phyloP scores from a whole-genome alignment of 2,329 filamentous ascomycete species.

The Alternaria ethzedia region DNA sequence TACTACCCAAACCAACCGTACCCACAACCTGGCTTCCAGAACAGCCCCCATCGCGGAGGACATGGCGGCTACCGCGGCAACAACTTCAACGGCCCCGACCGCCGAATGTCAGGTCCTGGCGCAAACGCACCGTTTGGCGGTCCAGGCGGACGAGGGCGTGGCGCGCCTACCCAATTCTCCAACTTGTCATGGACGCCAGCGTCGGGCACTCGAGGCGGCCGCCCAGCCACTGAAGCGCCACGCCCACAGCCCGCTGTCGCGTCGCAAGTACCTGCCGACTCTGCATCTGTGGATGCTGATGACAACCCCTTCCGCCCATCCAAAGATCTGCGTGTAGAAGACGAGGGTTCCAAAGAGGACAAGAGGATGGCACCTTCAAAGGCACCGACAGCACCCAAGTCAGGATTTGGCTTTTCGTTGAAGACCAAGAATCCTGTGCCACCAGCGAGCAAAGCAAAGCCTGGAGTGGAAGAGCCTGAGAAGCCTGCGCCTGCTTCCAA shows the following conservation, averaged over 20 bases:
- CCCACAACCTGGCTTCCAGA: slow-evolving; percentile 61
- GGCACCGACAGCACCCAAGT: slow-evolving; percentile 59
- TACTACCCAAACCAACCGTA: slow-evolving; percentile 63
- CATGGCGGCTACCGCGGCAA: slow-evolving; percentile 64
- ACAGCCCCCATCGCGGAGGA: slow-evolving; percentile 59
- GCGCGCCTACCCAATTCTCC: slow-evolving; percentile 61
- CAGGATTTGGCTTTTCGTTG: slow-evolving; percentile 86
- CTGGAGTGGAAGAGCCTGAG: slow-evolving; percentile 52
- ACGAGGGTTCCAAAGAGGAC: slow-evolving; percentile 61
- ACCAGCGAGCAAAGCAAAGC: slow-evolving; percentile 59
- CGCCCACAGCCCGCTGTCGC: slow-evolving; percentile 30
- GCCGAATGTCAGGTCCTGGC: slow-evolving; percentile 55
- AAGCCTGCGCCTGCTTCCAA: slow-evolving; percentile 41
- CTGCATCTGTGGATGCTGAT: slow-evolving; percentile 57
- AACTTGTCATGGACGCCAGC: slow-evolving; percentile 75
- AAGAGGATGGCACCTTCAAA: slow-evolving; percentile 62
- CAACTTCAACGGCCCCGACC: slow-evolving; percentile 51
- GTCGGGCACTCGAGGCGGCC: slow-evolving; percentile 61
- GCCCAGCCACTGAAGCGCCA: slow-evolving; percentile 49
- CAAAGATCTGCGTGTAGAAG: slow-evolving; percentile 70
- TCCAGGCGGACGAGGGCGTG: slow-evolving; percentile 60
- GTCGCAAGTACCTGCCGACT: slow-evolving; percentile 20
- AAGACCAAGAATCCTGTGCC: slow-evolving; percentile 71
- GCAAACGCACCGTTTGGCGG: slow-evolving; percentile 47
- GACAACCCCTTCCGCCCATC: slow-evolving; percentile 68